These are phyloP conservation scores for Ceratobasidium theobromae DNA, from an alignment of 1,284 basidiomycete species.

Conservation along the genomic window DNA sequence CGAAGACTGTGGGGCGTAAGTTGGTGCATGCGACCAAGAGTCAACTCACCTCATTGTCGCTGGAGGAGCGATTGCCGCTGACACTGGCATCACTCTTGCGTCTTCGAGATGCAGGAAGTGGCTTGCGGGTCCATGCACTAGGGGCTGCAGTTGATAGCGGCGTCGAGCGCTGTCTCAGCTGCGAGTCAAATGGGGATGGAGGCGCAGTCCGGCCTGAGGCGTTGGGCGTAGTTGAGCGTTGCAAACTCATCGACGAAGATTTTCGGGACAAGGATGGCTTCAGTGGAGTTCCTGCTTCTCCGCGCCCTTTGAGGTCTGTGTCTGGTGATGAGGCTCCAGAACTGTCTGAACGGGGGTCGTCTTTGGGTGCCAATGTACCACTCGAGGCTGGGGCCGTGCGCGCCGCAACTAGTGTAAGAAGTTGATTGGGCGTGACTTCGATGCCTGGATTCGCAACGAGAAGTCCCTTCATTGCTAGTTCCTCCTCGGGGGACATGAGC, in stretches of 20 bases:
- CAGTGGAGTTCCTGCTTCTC: slow-evolving; percentile 47
- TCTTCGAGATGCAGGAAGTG: slow-evolving; percentile 49
- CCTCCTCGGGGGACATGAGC: slow-evolving; percentile 60
- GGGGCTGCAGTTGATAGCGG: slow-evolving; percentile 57
- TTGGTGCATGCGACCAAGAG: background rate
- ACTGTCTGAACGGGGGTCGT: slow-evolving; percentile 41
- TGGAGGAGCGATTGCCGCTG: slow-evolving; percentile 39
- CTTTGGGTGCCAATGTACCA: slow-evolving; percentile 48
- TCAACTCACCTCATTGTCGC: slow-evolving; percentile 22
- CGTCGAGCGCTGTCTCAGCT: slow-evolving; percentile 62
- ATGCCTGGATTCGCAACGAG: slow-evolving; percentile 61
- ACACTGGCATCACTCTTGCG: slow-evolving; percentile 65
- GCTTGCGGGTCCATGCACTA: slow-evolving; percentile 66
- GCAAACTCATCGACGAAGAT: slow-evolving; percentile 22
- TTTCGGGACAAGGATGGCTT: background rate
- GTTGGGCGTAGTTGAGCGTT: slow-evolving; percentile 46
- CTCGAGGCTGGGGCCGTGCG: slow-evolving; percentile 46
- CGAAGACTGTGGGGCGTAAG: slow-evolving; percentile 3
- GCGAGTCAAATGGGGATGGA: slow-evolving; percentile 62
- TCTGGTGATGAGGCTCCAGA: slow-evolving; percentile 37
- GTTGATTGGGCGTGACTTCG: slow-evolving; percentile 64
- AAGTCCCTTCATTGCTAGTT: slow-evolving; percentile 56
- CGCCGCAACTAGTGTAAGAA: slow-evolving; percentile 64
- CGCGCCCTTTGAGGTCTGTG: slow-evolving; percentile 45
- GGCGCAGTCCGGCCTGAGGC: slow-evolving; percentile 47